A percentile compares a stretch with the other conserved stretches of the same genome.
phyloP scores from a whole-genome alignment of 768 basidiomycete genomes.

The Leccinum variicolor region DNA sequence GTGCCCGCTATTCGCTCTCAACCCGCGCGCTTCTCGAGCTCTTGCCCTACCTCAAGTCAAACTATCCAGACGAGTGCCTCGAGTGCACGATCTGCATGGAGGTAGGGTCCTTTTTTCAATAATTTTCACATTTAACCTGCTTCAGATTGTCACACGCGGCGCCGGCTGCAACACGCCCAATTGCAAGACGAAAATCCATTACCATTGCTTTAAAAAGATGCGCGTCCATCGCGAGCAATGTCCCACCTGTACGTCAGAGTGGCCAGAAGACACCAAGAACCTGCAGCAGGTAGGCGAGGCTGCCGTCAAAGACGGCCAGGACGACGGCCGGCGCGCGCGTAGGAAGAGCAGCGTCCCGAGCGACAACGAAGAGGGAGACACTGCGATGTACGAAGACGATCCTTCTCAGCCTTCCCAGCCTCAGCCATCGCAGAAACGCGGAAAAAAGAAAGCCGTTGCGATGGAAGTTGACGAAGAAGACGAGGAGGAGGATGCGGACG shows the following conservation, averaged over 20 bases:
- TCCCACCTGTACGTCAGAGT: constrained; percentile 54
- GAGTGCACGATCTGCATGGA: constrained; percentile 77
- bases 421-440: constrained; percentile 23
- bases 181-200: constrained; percentile 64
- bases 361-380: constrained; percentile 42
- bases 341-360: constrained; percentile 34
- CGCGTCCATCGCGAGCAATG: constrained; percentile 45
- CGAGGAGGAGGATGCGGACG: constrained; percentile 34
- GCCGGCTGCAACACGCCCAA: constrained; percentile 56
- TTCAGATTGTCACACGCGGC: constrained; percentile 67
- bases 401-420: constrained; percentile 33
- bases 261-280: constrained; percentile 52
- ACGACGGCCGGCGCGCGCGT: constrained; percentile 36
- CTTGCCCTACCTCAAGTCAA: constrained; percentile 64
- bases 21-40: constrained; percentile 75
- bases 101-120: constrained; percentile 33
- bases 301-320: constrained; percentile 62
- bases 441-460: constrained; percentile 28
- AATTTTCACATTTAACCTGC: not conserved
- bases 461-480: constrained; percentile 48
- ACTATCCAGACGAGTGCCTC: constrained; percentile 64
- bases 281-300: constrained; percentile 65
- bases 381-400: constrained; percentile 31
- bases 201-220: constrained; percentile 57
- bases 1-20: constrained; percentile 73